A percentile compares a stretch with the other conserved stretches of the same genome.
Evolutionary conservation across 495 filamentous ascomycete species (phyloP).

Genomic region (Penicillium herquei): DNA sequence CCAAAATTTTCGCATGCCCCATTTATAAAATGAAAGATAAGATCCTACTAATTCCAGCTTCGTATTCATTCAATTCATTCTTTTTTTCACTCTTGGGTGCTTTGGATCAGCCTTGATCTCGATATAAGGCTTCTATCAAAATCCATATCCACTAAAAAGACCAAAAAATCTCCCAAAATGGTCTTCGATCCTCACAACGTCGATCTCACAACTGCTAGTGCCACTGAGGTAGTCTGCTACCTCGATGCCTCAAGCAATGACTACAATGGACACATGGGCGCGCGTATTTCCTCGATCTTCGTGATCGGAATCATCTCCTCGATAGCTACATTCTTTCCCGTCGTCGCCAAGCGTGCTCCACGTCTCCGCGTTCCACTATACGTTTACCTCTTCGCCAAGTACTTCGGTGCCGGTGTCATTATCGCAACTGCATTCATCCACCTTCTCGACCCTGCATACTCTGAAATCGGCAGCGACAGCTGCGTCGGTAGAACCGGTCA

Average conservation of each 20-base stretch:
- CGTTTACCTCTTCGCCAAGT: slow-evolving; percentile 71
- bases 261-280: slow-evolving; percentile 44
- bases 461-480: slow-evolving; percentile 48
- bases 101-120: not conserved
- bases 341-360: slow-evolving; percentile 55
- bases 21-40: slow-evolving; percentile 18
- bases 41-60: slow-evolving; percentile 8
- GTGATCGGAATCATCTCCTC: slow-evolving; percentile 43
- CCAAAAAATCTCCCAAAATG: slow-evolving; percentile 13
- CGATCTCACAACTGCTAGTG: slow-evolving; percentile 35
- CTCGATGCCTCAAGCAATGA: slow-evolving; percentile 35
- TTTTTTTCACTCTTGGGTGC: no score
- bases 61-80: slow-evolving; percentile 2
- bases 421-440: slow-evolving; percentile 67
- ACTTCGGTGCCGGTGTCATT: slow-evolving; percentile 72
- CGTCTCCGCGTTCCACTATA: slow-evolving; percentile 59
- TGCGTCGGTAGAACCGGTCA: slow-evolving; percentile 55
- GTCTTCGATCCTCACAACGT: slow-evolving; percentile 40
- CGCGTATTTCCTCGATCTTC: slow-evolving; percentile 44
- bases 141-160: no score
- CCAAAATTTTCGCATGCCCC: not conserved
- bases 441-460: slow-evolving; percentile 55
- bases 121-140: not conserved
- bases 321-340: slow-evolving; percentile 59
- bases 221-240: slow-evolving; percentile 36